A percentile compares a stretch with the other conserved stretches of the same genome.
Conservation (phyloP, 768 basidiomycete species). For the Rhodotorula sphaerocarpa region DNA sequence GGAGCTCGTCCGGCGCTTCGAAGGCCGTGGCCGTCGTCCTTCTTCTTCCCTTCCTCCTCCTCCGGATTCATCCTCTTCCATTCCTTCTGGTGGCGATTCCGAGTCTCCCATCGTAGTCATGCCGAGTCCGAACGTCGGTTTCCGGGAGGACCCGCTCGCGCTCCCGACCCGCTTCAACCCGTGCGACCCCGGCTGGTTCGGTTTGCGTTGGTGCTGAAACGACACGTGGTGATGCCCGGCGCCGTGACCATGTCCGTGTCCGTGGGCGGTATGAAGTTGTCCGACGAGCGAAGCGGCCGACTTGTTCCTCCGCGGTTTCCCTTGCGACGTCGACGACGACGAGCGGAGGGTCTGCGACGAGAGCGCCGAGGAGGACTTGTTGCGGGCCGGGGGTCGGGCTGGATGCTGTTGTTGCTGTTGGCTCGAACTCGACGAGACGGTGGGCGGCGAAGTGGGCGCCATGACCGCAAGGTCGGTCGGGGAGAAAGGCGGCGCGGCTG, state of each 20-base stretch:
- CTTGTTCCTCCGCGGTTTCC: constrained; percentile 30
- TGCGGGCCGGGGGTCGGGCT: constrained; percentile 10
- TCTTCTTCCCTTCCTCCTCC: background rate
- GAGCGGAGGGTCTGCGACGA: constrained; percentile 24
- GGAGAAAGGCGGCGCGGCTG: too few relatives aligned
- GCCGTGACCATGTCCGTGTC: too few relatives aligned
- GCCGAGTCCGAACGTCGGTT: constrained; percentile 22
- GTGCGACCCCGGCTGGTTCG: constrained; percentile 4
- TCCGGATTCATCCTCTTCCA: background rate
- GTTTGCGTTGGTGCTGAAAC: constrained; percentile 15
- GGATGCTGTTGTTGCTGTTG: background rate
- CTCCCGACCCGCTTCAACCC: constrained; percentile 16
- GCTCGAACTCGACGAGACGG: background rate
- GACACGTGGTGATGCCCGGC: constrained; percentile 26
- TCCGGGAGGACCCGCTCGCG: constrained; percentile 5
- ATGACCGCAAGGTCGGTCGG: background rate
- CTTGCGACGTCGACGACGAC: constrained; percentile 12
- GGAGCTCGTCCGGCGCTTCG: constrained; percentile 12
- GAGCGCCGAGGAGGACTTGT: constrained; percentile 30
- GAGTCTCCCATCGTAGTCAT: constrained; percentile 21
- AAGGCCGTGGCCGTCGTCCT: background rate
- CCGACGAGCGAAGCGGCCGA: constrained; percentile 19
- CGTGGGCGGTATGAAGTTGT: too few relatives aligned
- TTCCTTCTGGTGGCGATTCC: background rate
- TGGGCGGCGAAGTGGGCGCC: constrained; percentile 21